A percentile compares a stretch with the other conserved stretches of the same genome.
Evolutionary conservation across 2,329 filamentous ascomycete genomes (phyloP).

Genomic region (Fusarium ramigenum): DNA sequence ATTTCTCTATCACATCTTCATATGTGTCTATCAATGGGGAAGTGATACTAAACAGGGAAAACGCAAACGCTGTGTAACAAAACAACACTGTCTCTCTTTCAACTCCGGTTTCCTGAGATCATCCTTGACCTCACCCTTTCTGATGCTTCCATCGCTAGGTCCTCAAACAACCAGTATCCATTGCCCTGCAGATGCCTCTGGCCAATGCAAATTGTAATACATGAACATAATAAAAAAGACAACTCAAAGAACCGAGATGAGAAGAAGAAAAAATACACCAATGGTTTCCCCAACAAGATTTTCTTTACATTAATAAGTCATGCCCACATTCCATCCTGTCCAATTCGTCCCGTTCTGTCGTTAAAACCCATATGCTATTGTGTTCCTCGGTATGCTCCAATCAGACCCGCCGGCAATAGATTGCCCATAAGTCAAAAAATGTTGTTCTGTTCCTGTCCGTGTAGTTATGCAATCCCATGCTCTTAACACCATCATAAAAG

Average conservation of each 20-base stretch:
- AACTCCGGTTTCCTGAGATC: slow-evolving; percentile 31
- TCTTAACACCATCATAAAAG: slow-evolving; percentile 9
- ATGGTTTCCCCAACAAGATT: slow-evolving; percentile 27
- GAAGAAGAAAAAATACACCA: not conserved
- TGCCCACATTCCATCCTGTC: slow-evolving; percentile 30
- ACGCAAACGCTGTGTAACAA: slow-evolving; percentile 17
- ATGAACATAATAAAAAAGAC: slow-evolving; percentile 33
- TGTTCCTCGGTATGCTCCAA: not conserved
- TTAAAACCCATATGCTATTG: slow-evolving; percentile 30
- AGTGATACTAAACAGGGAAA: slow-evolving; percentile 12
- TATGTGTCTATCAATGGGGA: slow-evolving; percentile 26
- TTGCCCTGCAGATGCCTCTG: slow-evolving; percentile 32
- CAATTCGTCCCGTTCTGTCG: slow-evolving; percentile 30
- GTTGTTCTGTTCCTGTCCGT: slow-evolving; percentile 13
- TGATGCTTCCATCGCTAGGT: slow-evolving; percentile 12
- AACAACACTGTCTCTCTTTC: slow-evolving; percentile 19
- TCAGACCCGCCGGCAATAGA: not conserved
- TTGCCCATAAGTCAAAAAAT: not conserved
- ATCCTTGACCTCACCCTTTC: slow-evolving; percentile 18
- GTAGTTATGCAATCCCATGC: slow-evolving; percentile 10
- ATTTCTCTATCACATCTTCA: slow-evolving; percentile 23
- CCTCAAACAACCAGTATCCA: slow-evolving; percentile 11
- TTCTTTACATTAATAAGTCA: slow-evolving; percentile 26
- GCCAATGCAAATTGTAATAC: slow-evolving; percentile 22
- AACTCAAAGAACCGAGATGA: slow-evolving; percentile 33